Evolutionary conservation across 352 stramenopile genomes (phyloP).

Genomic region (Aphanomyces stellatus): DNA sequence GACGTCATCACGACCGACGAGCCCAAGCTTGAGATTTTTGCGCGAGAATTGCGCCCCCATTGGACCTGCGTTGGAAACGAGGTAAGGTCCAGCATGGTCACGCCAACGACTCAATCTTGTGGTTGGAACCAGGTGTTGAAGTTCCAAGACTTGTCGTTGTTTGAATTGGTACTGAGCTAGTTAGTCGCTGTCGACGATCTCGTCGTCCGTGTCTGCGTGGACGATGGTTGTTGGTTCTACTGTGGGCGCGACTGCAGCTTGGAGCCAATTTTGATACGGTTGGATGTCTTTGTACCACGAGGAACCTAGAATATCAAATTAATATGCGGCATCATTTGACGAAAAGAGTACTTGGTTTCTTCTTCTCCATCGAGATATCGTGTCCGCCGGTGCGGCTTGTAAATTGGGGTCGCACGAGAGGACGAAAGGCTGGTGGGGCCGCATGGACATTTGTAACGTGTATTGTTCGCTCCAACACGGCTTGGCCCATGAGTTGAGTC

Average conservation of each 20-base stretch:
- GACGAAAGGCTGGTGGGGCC: constrained; percentile 54
- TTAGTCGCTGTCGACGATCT: constrained; percentile 5
- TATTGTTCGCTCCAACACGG: constrained; percentile 55
- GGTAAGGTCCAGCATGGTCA: constrained; percentile 18
- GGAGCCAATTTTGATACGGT: not conserved
- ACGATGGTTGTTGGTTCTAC: not conserved
- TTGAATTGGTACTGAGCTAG: not conserved
- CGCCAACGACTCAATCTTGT: no score
- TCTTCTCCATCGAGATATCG: not conserved
- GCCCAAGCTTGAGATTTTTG: constrained; percentile 52
- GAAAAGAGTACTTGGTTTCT: not conserved
- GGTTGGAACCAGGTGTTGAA: constrained; percentile 59
- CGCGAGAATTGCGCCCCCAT: constrained; percentile 44
- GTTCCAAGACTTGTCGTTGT: constrained; percentile 31
- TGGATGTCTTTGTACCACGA: not conserved
- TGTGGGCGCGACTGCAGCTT: not conserved
- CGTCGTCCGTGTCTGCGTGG: not conserved
- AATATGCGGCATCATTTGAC: no score
- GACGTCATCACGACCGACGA: not conserved
- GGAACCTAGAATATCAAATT: no score
- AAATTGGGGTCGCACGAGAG: constrained; percentile 42
- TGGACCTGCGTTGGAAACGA: constrained; percentile 65
- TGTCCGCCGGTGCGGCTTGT: no score
- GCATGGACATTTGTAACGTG: constrained; percentile 62
- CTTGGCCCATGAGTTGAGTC: constrained; percentile 39